A percentile compares a stretch with the other conserved stretches of the same genome.
Evolutionary conservation across 2,329 filamentous ascomycete genomes (phyloP).

Genomic region (Exophiala mesophila): DNA sequence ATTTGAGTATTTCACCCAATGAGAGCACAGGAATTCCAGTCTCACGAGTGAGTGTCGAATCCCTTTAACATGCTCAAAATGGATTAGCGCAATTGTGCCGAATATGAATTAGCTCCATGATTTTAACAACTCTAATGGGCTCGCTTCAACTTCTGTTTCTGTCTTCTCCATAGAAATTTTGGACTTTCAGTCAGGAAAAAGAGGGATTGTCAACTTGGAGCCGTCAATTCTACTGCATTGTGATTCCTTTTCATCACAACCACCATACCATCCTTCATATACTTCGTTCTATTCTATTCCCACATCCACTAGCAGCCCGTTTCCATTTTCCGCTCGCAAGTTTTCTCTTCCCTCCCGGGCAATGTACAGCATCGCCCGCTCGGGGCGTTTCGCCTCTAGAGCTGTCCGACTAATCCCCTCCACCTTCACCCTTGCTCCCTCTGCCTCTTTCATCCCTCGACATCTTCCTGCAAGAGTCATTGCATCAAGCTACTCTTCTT

Average conservation of each 20-base stretch:
- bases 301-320: too few relatives aligned
- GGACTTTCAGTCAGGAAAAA: not conserved
- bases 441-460: conserved; percentile 4
- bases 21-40: too few relatives aligned
- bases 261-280: not conserved
- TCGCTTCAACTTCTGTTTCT: not conserved
- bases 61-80: not conserved
- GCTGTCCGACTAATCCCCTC: conserved; percentile 23
- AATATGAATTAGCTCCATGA: not conserved
- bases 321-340: too few relatives aligned
- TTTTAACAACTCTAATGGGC: not conserved
- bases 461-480: conserved; percentile 1
- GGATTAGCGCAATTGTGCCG: not conserved
- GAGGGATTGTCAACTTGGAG: too few relatives aligned
- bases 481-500: conserved; percentile 14
- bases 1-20: too few relatives aligned
- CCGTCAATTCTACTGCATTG: too few relatives aligned
- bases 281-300: too few relatives aligned
- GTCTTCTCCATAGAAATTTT: not conserved
- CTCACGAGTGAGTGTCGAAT: too few relatives aligned
- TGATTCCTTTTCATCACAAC: not conserved
- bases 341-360: too few relatives aligned
- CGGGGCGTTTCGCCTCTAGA: conserved; percentile 16
- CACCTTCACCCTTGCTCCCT: conserved; percentile 6
- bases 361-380: conserved; percentile 21